A percentile compares a stretch with the other conserved stretches of the same genome.
phyloP scores from a whole-genome alignment of 2,329 filamentous ascomycete species.

The Fusarium kyushuense region DNA sequence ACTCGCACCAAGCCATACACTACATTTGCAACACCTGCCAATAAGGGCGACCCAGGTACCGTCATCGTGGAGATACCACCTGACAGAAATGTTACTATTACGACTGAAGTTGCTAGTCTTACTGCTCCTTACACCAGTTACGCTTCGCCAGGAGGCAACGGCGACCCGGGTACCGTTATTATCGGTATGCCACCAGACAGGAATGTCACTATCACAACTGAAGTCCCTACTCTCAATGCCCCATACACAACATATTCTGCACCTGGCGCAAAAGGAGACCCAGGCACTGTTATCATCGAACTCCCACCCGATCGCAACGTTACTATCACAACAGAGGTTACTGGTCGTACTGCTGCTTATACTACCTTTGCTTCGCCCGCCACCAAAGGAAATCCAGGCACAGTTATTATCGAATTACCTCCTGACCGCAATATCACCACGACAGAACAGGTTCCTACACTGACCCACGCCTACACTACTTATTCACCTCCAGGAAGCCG shows the following conservation, averaged over 20 bases:
- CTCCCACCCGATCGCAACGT: slow-evolving; percentile 21
- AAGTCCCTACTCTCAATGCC: background rate
- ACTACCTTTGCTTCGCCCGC: slow-evolving; percentile 16
- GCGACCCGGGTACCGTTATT: slow-evolving; percentile 21
- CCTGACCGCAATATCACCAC: slow-evolving; percentile 23
- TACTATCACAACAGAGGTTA: slow-evolving; percentile 24
- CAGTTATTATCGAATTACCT: slow-evolving; percentile 23
- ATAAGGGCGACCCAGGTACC: slow-evolving; percentile 13
- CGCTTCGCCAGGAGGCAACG: background rate
- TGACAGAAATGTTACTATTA: slow-evolving; percentile 14
- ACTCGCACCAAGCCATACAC: slow-evolving; percentile 11
- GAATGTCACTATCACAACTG: slow-evolving; percentile 25
- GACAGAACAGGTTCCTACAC: background rate
- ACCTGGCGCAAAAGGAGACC: slow-evolving; percentile 11
- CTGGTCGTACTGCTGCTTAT: slow-evolving; percentile 12
- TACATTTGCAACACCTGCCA: background rate
- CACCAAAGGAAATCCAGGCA: slow-evolving; percentile 20
- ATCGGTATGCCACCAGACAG: slow-evolving; percentile 11
- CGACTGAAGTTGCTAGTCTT: background rate
- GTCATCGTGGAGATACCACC: slow-evolving; percentile 18
- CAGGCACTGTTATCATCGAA: slow-evolving; percentile 25
- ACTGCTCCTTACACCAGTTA: slow-evolving; percentile 16
- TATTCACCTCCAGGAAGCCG: slow-evolving; percentile 10
- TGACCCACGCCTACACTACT: slow-evolving; percentile 15
- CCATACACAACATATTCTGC: slow-evolving; percentile 23